Evolutionary conservation across 2,329 filamentous ascomycete species (phyloP), one percentile per base, ranked within the genome.

Genomic region (Zopfia rhizophila): DNA sequence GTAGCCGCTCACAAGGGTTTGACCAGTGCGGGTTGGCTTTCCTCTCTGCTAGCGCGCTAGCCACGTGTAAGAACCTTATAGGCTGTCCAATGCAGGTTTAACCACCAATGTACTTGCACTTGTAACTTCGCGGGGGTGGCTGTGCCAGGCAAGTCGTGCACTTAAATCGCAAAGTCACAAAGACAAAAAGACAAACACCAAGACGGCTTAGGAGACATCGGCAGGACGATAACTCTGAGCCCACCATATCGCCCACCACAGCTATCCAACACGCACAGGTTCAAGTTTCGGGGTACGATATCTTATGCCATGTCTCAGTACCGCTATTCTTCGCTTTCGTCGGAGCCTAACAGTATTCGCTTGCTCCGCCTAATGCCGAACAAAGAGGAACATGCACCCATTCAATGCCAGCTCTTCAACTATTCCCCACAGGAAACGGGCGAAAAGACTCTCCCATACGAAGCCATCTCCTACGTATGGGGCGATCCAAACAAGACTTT

Each of bases 261-360:
- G 21, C 31, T 33, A 33, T 33, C 7, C 13, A 33, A 7, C 31
- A n/a, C n/a, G n/a, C n/a, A n/a, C n/a, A n/a, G n/a, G n/a, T 37
- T 37, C 33, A 37, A 23, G 25, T 37, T 24, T 37, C 33, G 25
- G 33, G 25, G 33, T 22, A 37, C 12, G 33, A 37, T 37, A 22
- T 37, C 33, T 16, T 24, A 7, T 23, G 25, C n/a, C 21, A 10
- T 12, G 25, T 24, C 17, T 37, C 33, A 8, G 22, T 10, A 23
- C 13, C 25, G 12, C 25, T 37, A 37, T 37, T 22, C 18, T 22
- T 12, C 30, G 13, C 10, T 28, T 45, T 24, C 18, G 17, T 18
- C 28, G 36, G n/a, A n/a, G n/a, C 40, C 27, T 29, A 39, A 31
- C 27, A 50, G 38, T 36, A 55, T 55, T 49, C 52, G 52, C 31